These are phyloP conservation scores for Coffea humblotiana DNA, from an alignment of 305 asterid species.

Conservation along the genomic window DNA sequence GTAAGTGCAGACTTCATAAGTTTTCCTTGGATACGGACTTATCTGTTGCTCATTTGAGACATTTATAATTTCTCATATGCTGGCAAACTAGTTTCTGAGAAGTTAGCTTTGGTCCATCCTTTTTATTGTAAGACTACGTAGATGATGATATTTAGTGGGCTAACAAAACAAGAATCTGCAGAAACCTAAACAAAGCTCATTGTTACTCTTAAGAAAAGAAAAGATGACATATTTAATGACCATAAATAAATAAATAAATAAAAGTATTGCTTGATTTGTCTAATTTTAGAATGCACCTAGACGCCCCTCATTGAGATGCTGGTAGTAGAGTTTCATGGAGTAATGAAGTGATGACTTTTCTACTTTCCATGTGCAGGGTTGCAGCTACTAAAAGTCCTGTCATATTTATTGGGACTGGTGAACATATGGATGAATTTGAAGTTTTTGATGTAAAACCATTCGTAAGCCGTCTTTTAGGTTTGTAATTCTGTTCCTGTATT, in stretches of 20 bases:
- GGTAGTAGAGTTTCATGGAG: neutral
- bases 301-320: neutral
- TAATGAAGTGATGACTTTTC: conserved; percentile 1
- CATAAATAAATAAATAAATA: neutral
- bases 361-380: conserved; percentile 55
- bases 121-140: neutral
- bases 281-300: neutral
- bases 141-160: neutral
- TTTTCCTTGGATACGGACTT: neutral
- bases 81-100: neutral
- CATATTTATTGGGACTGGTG: conserved; percentile 96
- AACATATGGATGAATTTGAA: conserved; percentile 98
- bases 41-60: too few relatives aligned
- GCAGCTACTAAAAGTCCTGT: conserved; percentile 98
- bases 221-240: neutral
- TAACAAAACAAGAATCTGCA: neutral
- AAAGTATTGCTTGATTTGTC: neutral
- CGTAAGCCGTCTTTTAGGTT: conserved; percentile 96
- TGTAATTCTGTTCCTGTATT: conserved; percentile 17
- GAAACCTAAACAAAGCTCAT: neutral
- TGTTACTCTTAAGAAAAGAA: neutral
- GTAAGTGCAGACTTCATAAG: conserved; percentile 49
- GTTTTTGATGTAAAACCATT: conserved; percentile 92
- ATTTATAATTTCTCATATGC: neutral
- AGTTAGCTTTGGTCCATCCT: neutral